These are phyloP conservation scores for Vaccinium macrocarpon DNA, from an alignment of 148 eudicot genomes.

Conservation along the genomic window DNA sequence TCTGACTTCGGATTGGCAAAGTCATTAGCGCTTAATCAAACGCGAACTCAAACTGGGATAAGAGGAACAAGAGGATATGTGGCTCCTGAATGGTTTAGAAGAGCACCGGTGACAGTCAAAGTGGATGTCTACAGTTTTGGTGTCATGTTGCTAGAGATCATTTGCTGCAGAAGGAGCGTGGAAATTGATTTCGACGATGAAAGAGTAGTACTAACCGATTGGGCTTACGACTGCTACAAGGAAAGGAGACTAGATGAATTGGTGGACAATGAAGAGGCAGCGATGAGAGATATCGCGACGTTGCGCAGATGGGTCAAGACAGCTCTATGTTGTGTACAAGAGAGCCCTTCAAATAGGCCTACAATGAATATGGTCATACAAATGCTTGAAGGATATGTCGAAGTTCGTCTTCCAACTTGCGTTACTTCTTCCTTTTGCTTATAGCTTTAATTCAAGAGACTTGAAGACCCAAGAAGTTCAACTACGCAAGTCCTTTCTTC, in stretches of 20 bases:
- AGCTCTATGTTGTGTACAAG: conserved; percentile 10
- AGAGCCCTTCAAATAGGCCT: conserved; percentile 11
- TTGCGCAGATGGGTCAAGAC: conserved; percentile 10
- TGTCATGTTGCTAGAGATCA: conserved; percentile 21
- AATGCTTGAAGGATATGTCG: conserved; percentile 19
- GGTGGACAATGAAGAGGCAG: conserved; percentile 18
- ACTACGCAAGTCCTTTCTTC: neutral
- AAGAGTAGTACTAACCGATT: conserved; percentile 8
- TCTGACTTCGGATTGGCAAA: conserved; percentile 24
- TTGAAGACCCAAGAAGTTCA: neutral
- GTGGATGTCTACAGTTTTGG: conserved; percentile 24
- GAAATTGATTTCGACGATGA: conserved; percentile 5
- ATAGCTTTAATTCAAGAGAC: neutral
- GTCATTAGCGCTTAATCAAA: conserved; percentile 1
- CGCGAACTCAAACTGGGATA: conserved; percentile 12
- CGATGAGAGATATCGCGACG: neutral
- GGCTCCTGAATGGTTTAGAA: conserved; percentile 24
- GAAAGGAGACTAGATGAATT: conserved; percentile 5
- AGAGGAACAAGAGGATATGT: conserved; percentile 24
- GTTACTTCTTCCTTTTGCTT: neutral
- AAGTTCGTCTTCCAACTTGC: conserved; percentile 2
- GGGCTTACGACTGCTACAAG: conserved; percentile 22
- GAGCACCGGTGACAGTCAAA: conserved; percentile 12
- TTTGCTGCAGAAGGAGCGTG: conserved; percentile 13
- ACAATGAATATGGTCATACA: conserved; percentile 15